These are phyloP conservation scores for Verticillium klebahnii DNA, from an alignment of 2,329 filamentous ascomycete species.

Conservation along the genomic window DNA sequence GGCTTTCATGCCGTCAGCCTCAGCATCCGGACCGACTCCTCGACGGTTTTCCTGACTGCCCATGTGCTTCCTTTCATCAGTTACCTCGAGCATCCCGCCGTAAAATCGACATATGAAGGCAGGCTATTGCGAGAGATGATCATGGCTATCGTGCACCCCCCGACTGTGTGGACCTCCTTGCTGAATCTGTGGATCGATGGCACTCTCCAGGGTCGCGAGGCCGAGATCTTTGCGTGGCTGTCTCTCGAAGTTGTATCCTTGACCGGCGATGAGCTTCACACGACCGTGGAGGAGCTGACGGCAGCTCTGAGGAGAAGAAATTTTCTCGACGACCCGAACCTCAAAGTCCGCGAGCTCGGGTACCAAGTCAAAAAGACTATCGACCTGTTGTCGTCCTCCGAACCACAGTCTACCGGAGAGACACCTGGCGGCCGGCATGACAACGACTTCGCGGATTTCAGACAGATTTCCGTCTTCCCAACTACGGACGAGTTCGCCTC, in stretches of 20 bases:
- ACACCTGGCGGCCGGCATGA: slow-evolving; percentile 65
- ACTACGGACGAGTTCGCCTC: slow-evolving; percentile 61
- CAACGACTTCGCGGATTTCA: slow-evolving; percentile 63
- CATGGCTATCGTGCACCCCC: slow-evolving; percentile 42
- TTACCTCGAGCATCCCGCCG: slow-evolving; percentile 32
- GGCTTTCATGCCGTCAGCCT: slow-evolving; percentile 17
- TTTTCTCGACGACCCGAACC: slow-evolving; percentile 19
- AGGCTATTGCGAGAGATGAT: slow-evolving; percentile 43
- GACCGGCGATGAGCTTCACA: slow-evolving; percentile 16
- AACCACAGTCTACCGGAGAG: slow-evolving; percentile 3
- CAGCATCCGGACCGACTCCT: slow-evolving; percentile 19
- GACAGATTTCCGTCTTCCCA: slow-evolving; percentile 58
- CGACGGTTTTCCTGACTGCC: slow-evolving; percentile 21
- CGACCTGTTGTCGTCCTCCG: slow-evolving; percentile 19
- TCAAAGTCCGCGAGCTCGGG: slow-evolving; percentile 18
- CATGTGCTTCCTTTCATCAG: slow-evolving; percentile 28
- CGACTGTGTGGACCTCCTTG: slow-evolving; percentile 49
- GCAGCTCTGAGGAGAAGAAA: slow-evolving; percentile 17
- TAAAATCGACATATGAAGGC: slow-evolving; percentile 46
- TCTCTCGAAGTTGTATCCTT: slow-evolving; percentile 41
- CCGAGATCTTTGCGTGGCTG: slow-evolving; percentile 41
- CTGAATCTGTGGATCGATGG: slow-evolving; percentile 22
- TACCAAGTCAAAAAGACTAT: slow-evolving; percentile 35
- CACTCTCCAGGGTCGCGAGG: slow-evolving; percentile 17
- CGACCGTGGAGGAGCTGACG: slow-evolving; percentile 17